phyloP scores from a whole-genome alignment of 106 monocot genomes.

The Acorus calamus region DNA sequence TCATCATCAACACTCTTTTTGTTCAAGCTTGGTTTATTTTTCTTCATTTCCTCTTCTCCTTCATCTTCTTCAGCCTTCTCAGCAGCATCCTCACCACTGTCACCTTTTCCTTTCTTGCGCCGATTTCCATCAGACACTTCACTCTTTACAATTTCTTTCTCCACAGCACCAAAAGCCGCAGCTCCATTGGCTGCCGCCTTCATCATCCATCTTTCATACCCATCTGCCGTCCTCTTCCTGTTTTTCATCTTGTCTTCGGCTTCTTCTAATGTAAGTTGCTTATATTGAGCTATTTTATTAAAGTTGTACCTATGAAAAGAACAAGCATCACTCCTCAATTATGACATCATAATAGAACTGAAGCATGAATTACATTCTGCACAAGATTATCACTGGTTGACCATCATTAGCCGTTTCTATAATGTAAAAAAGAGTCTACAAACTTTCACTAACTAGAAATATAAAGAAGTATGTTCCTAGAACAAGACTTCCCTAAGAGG shows the following conservation, averaged over 20 bases:
- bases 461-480: too few relatives aligned
- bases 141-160: constrained; percentile 28
- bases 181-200: constrained; percentile 92
- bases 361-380: too few relatives aligned
- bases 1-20: constrained; percentile 76
- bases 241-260: constrained; percentile 99
- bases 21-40: constrained; percentile 46
- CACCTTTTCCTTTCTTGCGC: constrained; percentile 58
- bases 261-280: constrained; percentile 96
- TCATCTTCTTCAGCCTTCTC: constrained; percentile 76
- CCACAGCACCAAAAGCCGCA: constrained; percentile 83
- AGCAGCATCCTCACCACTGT: constrained; percentile 55
- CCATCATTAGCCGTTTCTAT: too few relatives aligned
- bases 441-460: too few relatives aligned
- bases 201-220: constrained; percentile 99
- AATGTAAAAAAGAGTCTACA: too few relatives aligned
- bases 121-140: constrained; percentile 26
- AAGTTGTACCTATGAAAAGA: constrained; percentile 79
- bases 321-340: too few relatives aligned
- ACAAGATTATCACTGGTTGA: too few relatives aligned
- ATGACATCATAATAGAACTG: too few relatives aligned
- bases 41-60: constrained; percentile 63
- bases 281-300: constrained; percentile 95
- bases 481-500: too few relatives aligned
- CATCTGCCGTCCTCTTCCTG: constrained; percentile 70